Base-by-base conservation (phyloP, 768 basidiomycete species). In the Leccinum aurantiacum region DNA sequence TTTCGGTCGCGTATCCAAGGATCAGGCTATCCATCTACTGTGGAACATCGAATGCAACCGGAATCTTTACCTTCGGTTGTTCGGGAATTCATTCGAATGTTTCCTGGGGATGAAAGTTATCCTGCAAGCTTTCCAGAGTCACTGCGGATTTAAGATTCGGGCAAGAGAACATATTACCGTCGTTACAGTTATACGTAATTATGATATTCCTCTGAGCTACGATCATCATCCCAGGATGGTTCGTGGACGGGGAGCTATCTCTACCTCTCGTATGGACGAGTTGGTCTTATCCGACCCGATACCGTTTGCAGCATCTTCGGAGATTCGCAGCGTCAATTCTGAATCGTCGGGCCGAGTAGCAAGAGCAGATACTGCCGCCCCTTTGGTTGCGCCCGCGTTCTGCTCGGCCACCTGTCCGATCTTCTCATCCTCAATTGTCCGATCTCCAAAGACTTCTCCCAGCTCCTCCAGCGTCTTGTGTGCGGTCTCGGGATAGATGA, bases 401-500 rank as follows among this genome's bases (percentile, higher is more conserved):
- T 63, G 57, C 41, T 67, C 65, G 10, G 60, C 65, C 29, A 25
- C 58, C 19, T 62, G 70, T 31, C 59, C 59, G 44, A 63, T 50
- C 33, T 24, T 65, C 10, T 74, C 73, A 4, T 67, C 66, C 9
- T 71, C 71, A 33, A 51, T 53, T 19, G 65, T 60, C 29, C 57
- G 65, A 56, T 82, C 82, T 7, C 79, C 80, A 65, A 82, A 83
- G 17, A 80, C 80, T 53, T 77, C 72, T 1, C 80, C 78, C 24
- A 83, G 77, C 57, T 83, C 78, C 60, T 84, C 82, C 33, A 84
- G 75, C 15, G 82, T 82, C 55, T 47, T 63, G 22, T 75, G 71
- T 1, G 75, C 77, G 5, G 83, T 84, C 68, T 84, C 83, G 24
- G 80, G 81, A 63, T 82, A 84, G 19, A 81, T 50, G 55, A 81